These are phyloP conservation scores for Globisporangium orthogonon DNA, from an alignment of 352 stramenopile species.

Conservation along the genomic window DNA sequence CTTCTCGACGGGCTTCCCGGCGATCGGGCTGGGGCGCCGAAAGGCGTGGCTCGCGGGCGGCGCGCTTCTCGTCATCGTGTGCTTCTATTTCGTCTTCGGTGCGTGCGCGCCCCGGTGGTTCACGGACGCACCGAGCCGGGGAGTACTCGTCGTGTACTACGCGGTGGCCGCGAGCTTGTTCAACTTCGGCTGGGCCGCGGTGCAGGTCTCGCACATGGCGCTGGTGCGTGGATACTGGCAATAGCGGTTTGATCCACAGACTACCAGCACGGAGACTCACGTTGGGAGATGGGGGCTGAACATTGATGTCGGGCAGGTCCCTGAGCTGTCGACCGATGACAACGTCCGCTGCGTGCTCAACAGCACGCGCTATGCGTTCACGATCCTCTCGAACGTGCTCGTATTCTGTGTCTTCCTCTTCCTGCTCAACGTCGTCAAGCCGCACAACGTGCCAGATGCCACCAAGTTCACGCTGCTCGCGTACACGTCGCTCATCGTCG, in stretches of 20 bases:
- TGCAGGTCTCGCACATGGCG: conserved; percentile 85
- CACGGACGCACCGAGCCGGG: conserved; percentile 37
- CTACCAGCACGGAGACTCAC: too few species aligned
- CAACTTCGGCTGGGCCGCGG: conserved; percentile 78
- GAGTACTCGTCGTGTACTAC: conserved; percentile 70
- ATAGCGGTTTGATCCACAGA: too few species aligned
- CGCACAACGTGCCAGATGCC: conserved; percentile 55
- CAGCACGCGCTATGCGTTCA: conserved; percentile 79
- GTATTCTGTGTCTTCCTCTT: conserved; percentile 79
- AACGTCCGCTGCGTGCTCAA: conserved; percentile 79
- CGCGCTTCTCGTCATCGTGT: conserved; percentile 66
- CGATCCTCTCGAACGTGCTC: conserved; percentile 84
- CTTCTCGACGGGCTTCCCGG: conserved; percentile 46
- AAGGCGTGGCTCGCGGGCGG: conserved; percentile 76
- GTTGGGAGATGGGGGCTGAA: neutral
- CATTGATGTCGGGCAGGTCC: conserved; percentile 25
- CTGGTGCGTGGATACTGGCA: conserved; percentile 30
- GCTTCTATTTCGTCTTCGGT: conserved; percentile 84
- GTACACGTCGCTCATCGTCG: conserved; percentile 64
- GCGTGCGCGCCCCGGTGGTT: conserved; percentile 59
- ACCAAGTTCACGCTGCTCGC: conserved; percentile 75
- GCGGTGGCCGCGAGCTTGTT: conserved; percentile 71
- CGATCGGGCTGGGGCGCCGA: conserved; percentile 58
- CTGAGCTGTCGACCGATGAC: conserved; percentile 69
- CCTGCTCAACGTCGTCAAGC: conserved; percentile 46